Evolutionary conservation across 2,329 filamentous ascomycete species (phyloP), one percentile per base, ranked within the genome.

Genomic region (Exophiala sideris): DNA sequence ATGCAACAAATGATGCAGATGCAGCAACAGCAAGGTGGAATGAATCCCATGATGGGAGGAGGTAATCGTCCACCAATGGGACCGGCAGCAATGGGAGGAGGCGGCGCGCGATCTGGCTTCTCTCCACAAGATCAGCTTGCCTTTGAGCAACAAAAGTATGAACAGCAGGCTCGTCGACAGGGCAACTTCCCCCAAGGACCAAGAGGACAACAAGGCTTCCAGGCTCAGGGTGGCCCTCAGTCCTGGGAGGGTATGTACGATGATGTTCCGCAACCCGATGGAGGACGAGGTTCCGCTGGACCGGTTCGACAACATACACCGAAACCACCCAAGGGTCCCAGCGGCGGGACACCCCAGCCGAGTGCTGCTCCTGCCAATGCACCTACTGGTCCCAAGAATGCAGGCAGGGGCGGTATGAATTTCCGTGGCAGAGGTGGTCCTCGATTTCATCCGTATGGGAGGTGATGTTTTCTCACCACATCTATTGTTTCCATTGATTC

Each of bases 171-270:
- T 60, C 79, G 79, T 58, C 81, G 79, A 52, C 72, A 70, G 71
- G 76, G 72, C 42, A 44, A 45, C 14, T 58, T 56, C 16, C 56
- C 55, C 12, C 46, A 44, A 10, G 57, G 56, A 7, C 56, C 58
- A 29, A 56, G 49, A 11, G 46, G 54, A 21, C 57, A 58, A 10
- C 52, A 52, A 40, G 64, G 66, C 24, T 62, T 64, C 29, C 57
- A 58, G 24, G 46, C 49, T 38, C 68, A 72, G 36, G 84, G 83
- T 41, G 84, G 84, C 12, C 87, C 87, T n/a, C 89, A 88, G 20
- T 91, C 87, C 38, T 96, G 91, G 91, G 92, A 97, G 70, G 92
- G 92, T 66, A 96, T 96, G 91, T 97, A 96, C 70, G 92, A 97
- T 68, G 92, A 96, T 69, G 89, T 91, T 1, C 91, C 91, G 12